Conservation (phyloP, 345 rosid genomes). For the Linum usitatissimum region DNA sequence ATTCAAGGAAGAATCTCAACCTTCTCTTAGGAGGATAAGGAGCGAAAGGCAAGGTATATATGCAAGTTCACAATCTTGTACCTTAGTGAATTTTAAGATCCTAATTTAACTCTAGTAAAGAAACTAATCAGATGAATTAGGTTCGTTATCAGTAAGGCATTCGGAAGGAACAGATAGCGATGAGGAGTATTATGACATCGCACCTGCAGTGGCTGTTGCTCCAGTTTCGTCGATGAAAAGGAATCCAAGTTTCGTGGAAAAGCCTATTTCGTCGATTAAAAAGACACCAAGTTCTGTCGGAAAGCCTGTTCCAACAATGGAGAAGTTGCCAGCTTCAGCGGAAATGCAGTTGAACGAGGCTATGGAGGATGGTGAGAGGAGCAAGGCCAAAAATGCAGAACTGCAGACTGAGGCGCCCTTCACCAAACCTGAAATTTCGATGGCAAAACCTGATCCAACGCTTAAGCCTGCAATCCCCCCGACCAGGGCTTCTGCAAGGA, state of each 20-base stretch:
- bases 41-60: constrained; percentile 26
- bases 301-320: constrained; percentile 4
- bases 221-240: constrained; percentile 22
- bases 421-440: neutral
- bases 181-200: constrained; percentile 10
- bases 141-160: constrained; percentile 9
- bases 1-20: constrained; percentile 3
- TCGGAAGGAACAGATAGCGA: constrained; percentile 7
- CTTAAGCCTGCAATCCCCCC: constrained; percentile 13
- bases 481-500: constrained; percentile 10
- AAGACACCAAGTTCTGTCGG: neutral
- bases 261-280: neutral
- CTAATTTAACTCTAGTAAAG: neutral
- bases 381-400: constrained; percentile 11
- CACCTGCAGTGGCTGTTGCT: constrained; percentile 2
- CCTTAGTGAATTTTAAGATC: too few relatives aligned
- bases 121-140: constrained; percentile 12
- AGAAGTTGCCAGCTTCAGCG: constrained; percentile 6
- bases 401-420: neutral
- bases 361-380: neutral
- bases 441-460: constrained; percentile 17
- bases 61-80: neutral
- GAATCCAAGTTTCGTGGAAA: neutral
- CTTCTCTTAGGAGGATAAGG: constrained; percentile 14
- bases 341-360: constrained; percentile 5